Evolutionary conservation across 2,329 filamentous ascomycete species (phyloP), one percentile per base, ranked within the genome.

Genomic region (Furcasterigmium furcatum): DNA sequence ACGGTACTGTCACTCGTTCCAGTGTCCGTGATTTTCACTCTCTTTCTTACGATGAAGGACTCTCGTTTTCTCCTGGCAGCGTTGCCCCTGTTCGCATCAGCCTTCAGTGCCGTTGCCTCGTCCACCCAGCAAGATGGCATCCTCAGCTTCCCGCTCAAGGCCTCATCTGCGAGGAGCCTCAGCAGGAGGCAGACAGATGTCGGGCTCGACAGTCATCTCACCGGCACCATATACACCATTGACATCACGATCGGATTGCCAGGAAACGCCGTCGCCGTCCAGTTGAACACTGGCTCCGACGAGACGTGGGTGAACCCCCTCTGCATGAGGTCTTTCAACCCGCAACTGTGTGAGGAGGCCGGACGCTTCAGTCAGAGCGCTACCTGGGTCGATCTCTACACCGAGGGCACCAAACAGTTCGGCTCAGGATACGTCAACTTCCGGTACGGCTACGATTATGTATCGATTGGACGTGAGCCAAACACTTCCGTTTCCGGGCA

Each of bases 231-330:
- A 45, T 68, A 39, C 55, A 65, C 61, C 32, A 65, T 70, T 38
- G 61, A 68, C 14, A 47, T 72, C 18, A 47, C 50, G 12, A 54
- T 72, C 29, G 68, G 68, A 9, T 67, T 61, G 0, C 68, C 68
- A 5, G 57, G 58, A 5, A 66, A 70, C 45, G 45, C 52, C 4
- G 63, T 71, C 38, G 64, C 57, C 27, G 64, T 71, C 48, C 61
- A 66, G 48, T 61, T 72, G 41, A 68, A 72, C 47, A 71, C 68
- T 1, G 67, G 67, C 14, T 70, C 68, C 4, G 56, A 59, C 9
- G 67, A 71, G 51, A 58, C 70, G 5, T 72, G 68, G 68, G 65
- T 72, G 30, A 69, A 71, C 45, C 68, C 68, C 7, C 55, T 61
- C 8, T 72, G 68, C 52, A 52, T 52, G 43, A 62, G 61, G 35